These are phyloP conservation scores for Geotrichum citri-aurantii DNA, from an alignment of 1,139 yeast species.

Conservation along the genomic window DNA sequence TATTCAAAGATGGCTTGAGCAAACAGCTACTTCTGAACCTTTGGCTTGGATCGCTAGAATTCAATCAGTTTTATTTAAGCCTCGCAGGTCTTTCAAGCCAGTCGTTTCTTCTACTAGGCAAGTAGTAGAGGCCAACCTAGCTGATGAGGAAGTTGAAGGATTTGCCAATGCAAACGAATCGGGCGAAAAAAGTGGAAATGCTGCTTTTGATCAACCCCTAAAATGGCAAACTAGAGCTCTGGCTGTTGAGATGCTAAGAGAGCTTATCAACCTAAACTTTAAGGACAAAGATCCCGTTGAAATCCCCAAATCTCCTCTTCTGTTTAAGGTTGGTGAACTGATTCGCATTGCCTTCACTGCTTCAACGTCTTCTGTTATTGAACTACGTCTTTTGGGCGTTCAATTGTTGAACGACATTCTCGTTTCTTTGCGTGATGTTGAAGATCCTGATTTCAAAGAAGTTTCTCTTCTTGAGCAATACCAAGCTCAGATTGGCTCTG, in stretches of 20 bases:
- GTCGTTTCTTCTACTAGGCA: slow-evolving; percentile 12
- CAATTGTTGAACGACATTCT: slow-evolving; percentile 57
- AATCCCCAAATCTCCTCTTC: slow-evolving; percentile 32
- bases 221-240: slow-evolving; percentile 64
- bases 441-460: slow-evolving; percentile 70
- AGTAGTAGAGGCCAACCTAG: slow-evolving; percentile 25
- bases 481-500: slow-evolving; percentile 90
- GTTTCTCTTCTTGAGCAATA: slow-evolving; percentile 78
- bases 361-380: slow-evolving; percentile 63
- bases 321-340: slow-evolving; percentile 57
- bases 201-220: slow-evolving; percentile 48
- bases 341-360: slow-evolving; percentile 81
- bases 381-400: slow-evolving; percentile 62
- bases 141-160: slow-evolving; percentile 45
- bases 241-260: slow-evolving; percentile 54
- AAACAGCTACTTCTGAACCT: slow-evolving; percentile 32
- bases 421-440: slow-evolving; percentile 44
- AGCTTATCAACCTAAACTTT: slow-evolving; percentile 44
- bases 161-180: slow-evolving; percentile 37
- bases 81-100: slow-evolving; percentile 26
- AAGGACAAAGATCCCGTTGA: slow-evolving; percentile 40
- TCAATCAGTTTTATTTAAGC: slow-evolving; percentile 34
- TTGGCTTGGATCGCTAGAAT: slow-evolving; percentile 37
- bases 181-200: slow-evolving; percentile 29
- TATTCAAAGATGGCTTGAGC: slow-evolving; percentile 36